Conservation (phyloP, 2,329 filamentous ascomycete genomes). For the Fulvia fulva region DNA sequence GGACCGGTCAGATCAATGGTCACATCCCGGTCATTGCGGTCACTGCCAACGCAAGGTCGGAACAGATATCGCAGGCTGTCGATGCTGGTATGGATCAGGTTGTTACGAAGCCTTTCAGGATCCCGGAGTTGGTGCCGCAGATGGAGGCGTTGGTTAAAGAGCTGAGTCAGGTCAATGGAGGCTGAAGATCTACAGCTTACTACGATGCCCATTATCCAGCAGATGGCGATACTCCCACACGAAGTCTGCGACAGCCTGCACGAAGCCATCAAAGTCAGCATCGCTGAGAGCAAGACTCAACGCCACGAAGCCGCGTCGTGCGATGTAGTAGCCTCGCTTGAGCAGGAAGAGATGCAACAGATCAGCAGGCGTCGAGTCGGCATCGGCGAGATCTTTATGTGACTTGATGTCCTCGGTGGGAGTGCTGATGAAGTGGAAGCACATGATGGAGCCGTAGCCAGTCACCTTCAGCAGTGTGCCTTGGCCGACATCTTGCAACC, state of each 20-base stretch:
- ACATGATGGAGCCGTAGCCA: slow-evolving; percentile 36
- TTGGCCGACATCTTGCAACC: slow-evolving; percentile 26
- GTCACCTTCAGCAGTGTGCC: slow-evolving; percentile 38
- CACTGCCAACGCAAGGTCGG: slow-evolving; percentile 33
- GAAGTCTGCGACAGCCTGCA: slow-evolving; percentile 16
- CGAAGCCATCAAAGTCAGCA: slow-evolving; percentile 34
- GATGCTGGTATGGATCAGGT: slow-evolving; percentile 35
- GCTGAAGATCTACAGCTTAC: background rate
- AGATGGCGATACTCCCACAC: slow-evolving; percentile 7
- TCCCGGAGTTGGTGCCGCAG: slow-evolving; percentile 33
- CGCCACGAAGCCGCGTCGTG: slow-evolving; percentile 35
- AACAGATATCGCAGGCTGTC: slow-evolving; percentile 31
- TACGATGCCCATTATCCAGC: background rate
- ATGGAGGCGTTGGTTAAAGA: slow-evolving; percentile 30
- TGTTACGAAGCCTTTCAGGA: slow-evolving; percentile 35
- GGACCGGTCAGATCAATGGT: slow-evolving; percentile 36
- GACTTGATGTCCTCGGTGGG: slow-evolving; percentile 25
- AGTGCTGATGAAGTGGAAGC: slow-evolving; percentile 34
- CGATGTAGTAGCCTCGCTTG: slow-evolving; percentile 36
- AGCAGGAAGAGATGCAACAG: slow-evolving; percentile 39
- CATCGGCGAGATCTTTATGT: slow-evolving; percentile 22
- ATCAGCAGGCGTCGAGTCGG: slow-evolving; percentile 29
- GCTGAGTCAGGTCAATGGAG: slow-evolving; percentile 3
- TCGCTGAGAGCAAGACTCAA: slow-evolving; percentile 35
- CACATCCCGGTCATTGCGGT: slow-evolving; percentile 34